phyloP scores from a whole-genome alignment of 805 yeast genomes.

The Wickerhamomyces bovis region DNA sequence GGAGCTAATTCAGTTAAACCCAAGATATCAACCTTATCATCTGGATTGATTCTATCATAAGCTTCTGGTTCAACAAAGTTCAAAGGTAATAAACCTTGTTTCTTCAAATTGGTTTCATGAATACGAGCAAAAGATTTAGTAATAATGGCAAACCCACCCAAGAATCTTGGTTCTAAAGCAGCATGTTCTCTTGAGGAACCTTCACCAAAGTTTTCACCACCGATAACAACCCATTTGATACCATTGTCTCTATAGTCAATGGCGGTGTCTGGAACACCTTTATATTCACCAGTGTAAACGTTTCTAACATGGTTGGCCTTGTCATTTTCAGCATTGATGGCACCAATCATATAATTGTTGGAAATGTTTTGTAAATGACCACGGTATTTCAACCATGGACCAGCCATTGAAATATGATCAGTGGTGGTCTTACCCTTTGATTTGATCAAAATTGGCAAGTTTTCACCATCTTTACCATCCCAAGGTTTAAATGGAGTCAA shows the following conservation, averaged over 20 bases:
- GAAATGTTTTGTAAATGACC: conserved; percentile 99
- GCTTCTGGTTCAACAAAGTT: conserved; percentile 85
- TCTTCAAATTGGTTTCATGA: conserved; percentile 99
- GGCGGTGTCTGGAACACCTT: conserved; percentile 96
- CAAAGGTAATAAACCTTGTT: conserved; percentile 97
- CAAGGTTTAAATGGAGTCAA: conserved; percentile 92
- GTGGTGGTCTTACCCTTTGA: conserved; percentile 98
- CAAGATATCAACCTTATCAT: conserved; percentile 80
- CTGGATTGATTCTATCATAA: conserved; percentile 89
- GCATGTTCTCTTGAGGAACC: conserved; percentile 99
- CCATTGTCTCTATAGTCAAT: conserved; percentile 91
- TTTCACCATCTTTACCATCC: conserved; percentile 90
- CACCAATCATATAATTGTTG: conserved; percentile 99
- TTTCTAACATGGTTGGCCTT: conserved; percentile 90
- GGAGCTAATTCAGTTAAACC: conserved; percentile 87
- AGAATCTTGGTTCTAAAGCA: conserved; percentile 98
- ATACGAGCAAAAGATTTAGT: conserved; percentile 98
- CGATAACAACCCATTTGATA: conserved; percentile 93
- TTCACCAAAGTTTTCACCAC: conserved; percentile 99
- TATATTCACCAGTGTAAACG: conserved; percentile 85
- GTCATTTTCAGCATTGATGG: conserved; percentile 91
- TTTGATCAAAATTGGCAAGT: conserved; percentile 92
- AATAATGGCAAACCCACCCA: conserved; percentile 97
- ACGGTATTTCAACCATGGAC: conserved; percentile 99
- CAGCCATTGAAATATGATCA: conserved; percentile 99